Conservation (phyloP, 140 eudicot genomes). For the Oenanthe javanica region DNA sequence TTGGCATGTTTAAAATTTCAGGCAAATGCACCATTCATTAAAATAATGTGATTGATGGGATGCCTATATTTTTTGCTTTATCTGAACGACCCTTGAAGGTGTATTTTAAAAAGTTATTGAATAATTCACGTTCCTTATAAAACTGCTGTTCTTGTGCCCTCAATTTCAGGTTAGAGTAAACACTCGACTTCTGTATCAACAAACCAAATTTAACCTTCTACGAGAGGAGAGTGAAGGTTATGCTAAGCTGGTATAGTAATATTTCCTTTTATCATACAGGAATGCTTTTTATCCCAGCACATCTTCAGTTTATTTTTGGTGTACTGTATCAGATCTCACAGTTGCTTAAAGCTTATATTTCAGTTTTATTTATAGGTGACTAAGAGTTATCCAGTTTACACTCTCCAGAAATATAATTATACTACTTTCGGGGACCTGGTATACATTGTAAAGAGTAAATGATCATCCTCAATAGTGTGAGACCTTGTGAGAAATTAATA, state of each 20-base stretch:
- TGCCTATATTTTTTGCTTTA: neutral
- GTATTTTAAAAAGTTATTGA: neutral
- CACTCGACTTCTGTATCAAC: constrained; percentile 97
- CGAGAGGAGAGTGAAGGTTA: constrained; percentile 99
- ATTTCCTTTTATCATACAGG: neutral
- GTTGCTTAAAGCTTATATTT: neutral
- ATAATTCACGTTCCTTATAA: neutral
- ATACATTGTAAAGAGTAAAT: neutral
- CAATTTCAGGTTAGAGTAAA: constrained; percentile 89
- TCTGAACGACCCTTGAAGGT: neutral
- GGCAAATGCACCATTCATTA: neutral
- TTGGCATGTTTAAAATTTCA: neutral
- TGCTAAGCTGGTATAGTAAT: constrained; percentile 81
- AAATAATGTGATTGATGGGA: neutral
- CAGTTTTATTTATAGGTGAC: neutral
- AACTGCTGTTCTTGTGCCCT: constrained; percentile 13
- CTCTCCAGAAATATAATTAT: neutral
- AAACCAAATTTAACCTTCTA: constrained; percentile 91
- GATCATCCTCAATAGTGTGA: neutral
- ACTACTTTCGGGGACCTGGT: neutral
- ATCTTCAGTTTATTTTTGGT: neutral
- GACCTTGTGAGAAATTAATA: neutral
- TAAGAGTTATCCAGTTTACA: neutral
- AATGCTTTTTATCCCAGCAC: neutral
- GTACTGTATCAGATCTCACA: neutral